These are phyloP conservation scores for Fusarium sp. DNA, from an alignment of 2,329 filamentous ascomycete genomes.

Conservation along the genomic window DNA sequence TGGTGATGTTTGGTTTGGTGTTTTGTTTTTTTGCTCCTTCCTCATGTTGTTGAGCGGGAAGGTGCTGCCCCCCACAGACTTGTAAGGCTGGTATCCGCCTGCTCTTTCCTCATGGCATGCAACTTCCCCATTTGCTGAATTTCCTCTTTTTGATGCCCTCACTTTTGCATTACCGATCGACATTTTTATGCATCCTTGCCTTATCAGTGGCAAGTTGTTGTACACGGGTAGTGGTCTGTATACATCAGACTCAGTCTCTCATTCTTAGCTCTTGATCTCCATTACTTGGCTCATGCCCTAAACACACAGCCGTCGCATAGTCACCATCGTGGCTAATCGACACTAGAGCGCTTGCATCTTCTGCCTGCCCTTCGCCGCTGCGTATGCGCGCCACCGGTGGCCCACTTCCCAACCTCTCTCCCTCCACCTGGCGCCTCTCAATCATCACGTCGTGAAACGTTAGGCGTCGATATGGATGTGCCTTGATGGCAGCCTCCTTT, in stretches of 20 bases:
- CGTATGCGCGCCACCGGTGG: slow-evolving; percentile 60
- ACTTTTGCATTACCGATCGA: background rate
- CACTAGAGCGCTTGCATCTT: slow-evolving; percentile 71
- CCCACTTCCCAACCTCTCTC: slow-evolving; percentile 50
- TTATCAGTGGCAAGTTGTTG: background rate
- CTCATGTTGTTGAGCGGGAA: background rate
- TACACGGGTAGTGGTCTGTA: background rate
- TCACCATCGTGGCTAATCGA: slow-evolving; percentile 91
- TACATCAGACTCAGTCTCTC: background rate
- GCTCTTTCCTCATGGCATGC: background rate
- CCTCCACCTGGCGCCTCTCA: slow-evolving; percentile 43
- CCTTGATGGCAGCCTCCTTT: slow-evolving; percentile 82
- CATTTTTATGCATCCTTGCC: background rate
- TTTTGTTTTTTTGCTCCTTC: slow-evolving; percentile 17
- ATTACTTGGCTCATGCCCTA: slow-evolving; percentile 57
- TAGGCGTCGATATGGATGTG: slow-evolving; percentile 69
- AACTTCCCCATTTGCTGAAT: background rate
- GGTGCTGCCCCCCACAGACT: background rate
- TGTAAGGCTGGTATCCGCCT: background rate
- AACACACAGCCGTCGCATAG: slow-evolving; percentile 79
- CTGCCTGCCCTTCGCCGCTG: slow-evolving; percentile 42
- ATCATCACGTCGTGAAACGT: slow-evolving; percentile 72
- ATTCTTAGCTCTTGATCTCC: background rate
- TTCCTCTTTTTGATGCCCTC: background rate
- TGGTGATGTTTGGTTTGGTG: background rate